These are phyloP conservation scores for Sparassis latifolia DNA, from an alignment of 1,284 basidiomycete genomes.

Conservation along the genomic window DNA sequence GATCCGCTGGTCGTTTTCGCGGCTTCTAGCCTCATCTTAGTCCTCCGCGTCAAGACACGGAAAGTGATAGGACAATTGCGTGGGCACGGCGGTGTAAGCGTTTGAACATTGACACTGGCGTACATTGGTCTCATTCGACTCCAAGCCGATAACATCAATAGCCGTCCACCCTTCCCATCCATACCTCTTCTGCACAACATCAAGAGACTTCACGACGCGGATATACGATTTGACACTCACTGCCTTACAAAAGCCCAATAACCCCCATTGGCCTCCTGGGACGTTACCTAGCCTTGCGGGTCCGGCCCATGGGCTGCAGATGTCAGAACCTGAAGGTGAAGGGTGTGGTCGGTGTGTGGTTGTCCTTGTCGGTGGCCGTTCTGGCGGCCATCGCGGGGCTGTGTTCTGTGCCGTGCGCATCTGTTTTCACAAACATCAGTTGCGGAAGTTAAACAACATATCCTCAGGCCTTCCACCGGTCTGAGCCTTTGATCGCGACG, in stretches of 20 bases:
- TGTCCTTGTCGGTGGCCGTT: conserved; percentile 58
- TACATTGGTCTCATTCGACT: neutral
- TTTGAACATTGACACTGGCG: neutral
- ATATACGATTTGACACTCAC: conserved; percentile 50
- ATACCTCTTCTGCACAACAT: conserved; percentile 60
- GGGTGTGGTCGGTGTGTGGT: conserved; percentile 58
- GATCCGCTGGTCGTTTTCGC: conserved; percentile 54
- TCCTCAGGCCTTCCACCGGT: conserved; percentile 56
- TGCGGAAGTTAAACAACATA: neutral
- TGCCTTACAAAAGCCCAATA: conserved; percentile 30
- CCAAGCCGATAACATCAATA: conserved; percentile 60
- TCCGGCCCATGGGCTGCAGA: conserved; percentile 62
- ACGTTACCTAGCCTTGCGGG: conserved; percentile 47
- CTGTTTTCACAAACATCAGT: neutral
- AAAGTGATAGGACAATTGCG: conserved; percentile 41
- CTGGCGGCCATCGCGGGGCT: conserved; percentile 64
- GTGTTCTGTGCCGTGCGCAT: conserved; percentile 54
- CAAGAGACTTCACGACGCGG: conserved; percentile 57
- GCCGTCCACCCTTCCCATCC: conserved; percentile 51
- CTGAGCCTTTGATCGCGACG: conserved; percentile 59
- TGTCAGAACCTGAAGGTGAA: conserved; percentile 49
- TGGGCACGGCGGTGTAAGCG: conserved; percentile 64
- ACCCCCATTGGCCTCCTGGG: conserved; percentile 54
- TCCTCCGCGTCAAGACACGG: conserved; percentile 38
- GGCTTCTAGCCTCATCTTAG: conserved; percentile 42